A percentile compares a stretch with the other conserved stretches of the same genome.
phyloP scores from a whole-genome alignment of 164 flowering plant species.

The Aristolochia californica region DNA sequence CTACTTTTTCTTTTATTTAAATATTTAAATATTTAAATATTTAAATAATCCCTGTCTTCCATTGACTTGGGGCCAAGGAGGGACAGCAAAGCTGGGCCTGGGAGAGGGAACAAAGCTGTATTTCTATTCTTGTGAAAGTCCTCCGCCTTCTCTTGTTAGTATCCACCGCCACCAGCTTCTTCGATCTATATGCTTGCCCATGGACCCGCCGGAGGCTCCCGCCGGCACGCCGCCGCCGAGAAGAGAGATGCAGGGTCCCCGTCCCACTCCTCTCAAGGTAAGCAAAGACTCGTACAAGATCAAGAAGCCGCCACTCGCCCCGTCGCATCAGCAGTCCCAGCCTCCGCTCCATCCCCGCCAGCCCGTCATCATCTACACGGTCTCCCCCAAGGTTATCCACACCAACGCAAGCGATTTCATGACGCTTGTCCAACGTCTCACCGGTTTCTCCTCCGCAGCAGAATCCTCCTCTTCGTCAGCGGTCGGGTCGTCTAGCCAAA shows the following conservation, averaged over 20 bases:
- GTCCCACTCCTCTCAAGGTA: constrained; percentile 57
- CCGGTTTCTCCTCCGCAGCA: constrained; percentile 20
- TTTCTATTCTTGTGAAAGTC: too few relatives aligned
- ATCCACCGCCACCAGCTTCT: too few relatives aligned
- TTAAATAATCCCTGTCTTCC: too few relatives aligned
- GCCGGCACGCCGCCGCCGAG: constrained; percentile 24
- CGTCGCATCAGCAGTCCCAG: too few relatives aligned
- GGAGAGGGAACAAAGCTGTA: too few relatives aligned
- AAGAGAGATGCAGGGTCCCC: constrained; percentile 59
- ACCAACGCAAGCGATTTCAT: constrained; percentile 31
- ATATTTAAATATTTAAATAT: too few relatives aligned
- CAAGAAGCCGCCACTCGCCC: constrained; percentile 58
- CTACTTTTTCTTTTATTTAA: too few relatives aligned
- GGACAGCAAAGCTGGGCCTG: too few relatives aligned
- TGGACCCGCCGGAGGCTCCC: constrained; percentile 11
- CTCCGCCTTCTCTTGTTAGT: too few relatives aligned
- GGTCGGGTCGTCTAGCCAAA: constrained; percentile 10
- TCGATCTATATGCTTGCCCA: background rate
- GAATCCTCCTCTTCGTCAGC: constrained; percentile 12
- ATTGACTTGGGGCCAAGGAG: too few relatives aligned
- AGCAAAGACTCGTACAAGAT: constrained; percentile 59
- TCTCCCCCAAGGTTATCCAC: constrained; percentile 42
- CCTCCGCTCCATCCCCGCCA: constrained; percentile 16
- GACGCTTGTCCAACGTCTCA: constrained; percentile 34
- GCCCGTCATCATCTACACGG: constrained; percentile 59